These are phyloP conservation scores for Moesziomyces sp. DNA, from an alignment of 1,284 basidiomycete species.

Conservation along the genomic window DNA sequence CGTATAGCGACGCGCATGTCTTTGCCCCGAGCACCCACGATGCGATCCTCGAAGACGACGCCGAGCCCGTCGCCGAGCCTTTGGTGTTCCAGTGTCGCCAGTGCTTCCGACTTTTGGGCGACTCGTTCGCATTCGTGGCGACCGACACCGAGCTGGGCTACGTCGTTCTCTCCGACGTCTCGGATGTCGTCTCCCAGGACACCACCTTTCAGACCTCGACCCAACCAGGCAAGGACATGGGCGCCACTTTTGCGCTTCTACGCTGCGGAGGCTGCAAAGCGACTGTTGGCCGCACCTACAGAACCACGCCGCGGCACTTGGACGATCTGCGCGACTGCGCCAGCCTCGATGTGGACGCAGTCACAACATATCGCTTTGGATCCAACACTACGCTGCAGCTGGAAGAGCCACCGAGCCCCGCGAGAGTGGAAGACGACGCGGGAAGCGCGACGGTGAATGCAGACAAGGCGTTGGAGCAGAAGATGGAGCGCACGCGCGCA, in stretches of 20 bases:
- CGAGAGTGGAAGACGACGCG: neutral
- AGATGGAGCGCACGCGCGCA: slow-evolving; percentile 40
- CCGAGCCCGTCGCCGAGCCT: slow-evolving; percentile 16
- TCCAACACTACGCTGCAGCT: slow-evolving; percentile 21
- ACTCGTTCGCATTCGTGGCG: slow-evolving; percentile 45
- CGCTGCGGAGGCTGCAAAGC: slow-evolving; percentile 39
- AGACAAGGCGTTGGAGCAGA: slow-evolving; percentile 9
- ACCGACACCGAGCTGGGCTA: slow-evolving; percentile 48
- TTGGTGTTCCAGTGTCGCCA: slow-evolving; percentile 50
- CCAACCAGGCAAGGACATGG: slow-evolving; percentile 36
- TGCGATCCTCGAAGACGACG: slow-evolving; percentile 3
- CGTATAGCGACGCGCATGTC: neutral
- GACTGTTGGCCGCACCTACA: slow-evolving; percentile 40
- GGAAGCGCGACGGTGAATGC: neutral
- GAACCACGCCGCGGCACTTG: slow-evolving; percentile 43
- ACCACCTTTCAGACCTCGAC: slow-evolving; percentile 29
- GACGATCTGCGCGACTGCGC: slow-evolving; percentile 48
- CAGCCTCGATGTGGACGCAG: slow-evolving; percentile 34
- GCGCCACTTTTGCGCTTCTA: slow-evolving; percentile 39
- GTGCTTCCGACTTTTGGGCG: slow-evolving; percentile 47
- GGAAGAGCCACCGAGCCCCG: slow-evolving; percentile 1
- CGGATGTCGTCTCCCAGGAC: slow-evolving; percentile 33
- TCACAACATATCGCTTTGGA: slow-evolving; percentile 34
- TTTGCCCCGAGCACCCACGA: slow-evolving; percentile 1
- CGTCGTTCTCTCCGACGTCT: slow-evolving; percentile 45